Evolutionary conservation across 345 rosid species (phyloP), one percentile per base, ranked within the genome.

Genomic region (Salix udensis): DNA sequence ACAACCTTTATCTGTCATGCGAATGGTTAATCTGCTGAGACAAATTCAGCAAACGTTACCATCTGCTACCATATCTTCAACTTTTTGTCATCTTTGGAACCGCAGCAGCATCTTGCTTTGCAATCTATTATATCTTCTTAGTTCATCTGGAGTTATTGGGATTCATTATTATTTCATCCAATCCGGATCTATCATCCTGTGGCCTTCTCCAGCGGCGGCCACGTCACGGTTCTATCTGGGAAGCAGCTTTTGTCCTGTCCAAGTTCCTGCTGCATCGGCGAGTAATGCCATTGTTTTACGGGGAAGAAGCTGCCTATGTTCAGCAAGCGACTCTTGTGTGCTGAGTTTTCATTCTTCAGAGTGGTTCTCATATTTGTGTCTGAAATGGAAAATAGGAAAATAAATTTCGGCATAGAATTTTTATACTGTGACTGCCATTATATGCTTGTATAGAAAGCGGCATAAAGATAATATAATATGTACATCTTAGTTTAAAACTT

Each of bases 41-140:
- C 92, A 94, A 84, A 95, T 96, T 65, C 97, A 92, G 84, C 94
- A 90, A 82, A 92, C 97, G 6, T 83, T 96, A 73, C 98, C 99
- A 24, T 94, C 97, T 2, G 81, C 91, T n/a, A 89, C 95, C 30
- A 82, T 94, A 86, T 95, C 97, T 48, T 90, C 95, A 19, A 92
- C 98, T 44, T 94, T 92, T 31, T 31, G 99, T 91, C 98, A 69
- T 79, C 92, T 50, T 82, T 96, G 85, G 92, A 91, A 78, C 99
- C 99, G 3, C 97, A 96, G 81, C 99, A 94, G 68, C 98, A 92
- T 84, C 87, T 91, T 50, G 92, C 96, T 2, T 83, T 94, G 80
- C 99, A 96, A 78, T 82, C 99, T 67, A 89, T 92, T 84, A 97
- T 96, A 78, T 89, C 97, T 4, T 89, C 93, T 7, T 92, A 85